Conservation (phyloP, 805 yeast genomes). For the Candida vaughaniae region DNA sequence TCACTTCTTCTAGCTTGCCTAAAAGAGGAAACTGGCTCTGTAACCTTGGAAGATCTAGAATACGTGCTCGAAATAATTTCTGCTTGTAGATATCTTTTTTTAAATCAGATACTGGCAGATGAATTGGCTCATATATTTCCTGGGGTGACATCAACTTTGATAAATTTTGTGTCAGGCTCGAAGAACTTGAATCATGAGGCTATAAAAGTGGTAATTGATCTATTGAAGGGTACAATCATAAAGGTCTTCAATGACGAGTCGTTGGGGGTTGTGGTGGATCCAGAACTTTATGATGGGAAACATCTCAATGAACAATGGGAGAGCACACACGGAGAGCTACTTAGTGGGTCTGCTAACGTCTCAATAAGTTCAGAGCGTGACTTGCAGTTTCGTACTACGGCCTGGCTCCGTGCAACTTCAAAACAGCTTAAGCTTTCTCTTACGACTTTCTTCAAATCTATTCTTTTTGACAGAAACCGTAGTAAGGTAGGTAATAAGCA, state of each 20-base stretch:
- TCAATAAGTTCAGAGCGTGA: not conserved
- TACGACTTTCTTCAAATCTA: constrained; percentile 27
- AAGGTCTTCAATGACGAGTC: constrained; percentile 32
- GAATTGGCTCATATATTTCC: constrained; percentile 40
- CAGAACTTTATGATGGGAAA: too few relatives aligned
- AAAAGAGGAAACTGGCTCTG: too few relatives aligned
- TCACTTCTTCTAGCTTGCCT: constrained; percentile 24
- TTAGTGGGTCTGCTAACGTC: constrained; percentile 1
- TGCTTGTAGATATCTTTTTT: constrained; percentile 7
- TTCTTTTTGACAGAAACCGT: constrained; percentile 21
- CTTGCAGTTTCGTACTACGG: constrained; percentile 15
- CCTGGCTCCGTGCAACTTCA: constrained; percentile 41
- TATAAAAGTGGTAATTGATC: constrained; percentile 19
- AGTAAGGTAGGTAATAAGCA: constrained; percentile 23
- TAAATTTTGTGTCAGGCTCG: constrained; percentile 23
- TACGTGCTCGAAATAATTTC: constrained; percentile 14
- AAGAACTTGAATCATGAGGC: constrained; percentile 23
- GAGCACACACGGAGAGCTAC: too few relatives aligned
- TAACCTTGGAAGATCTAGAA: too few relatives aligned
- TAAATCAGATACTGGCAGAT: constrained; percentile 22
- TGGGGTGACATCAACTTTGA: constrained; percentile 34
- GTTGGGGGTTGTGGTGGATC: constrained; percentile 2
- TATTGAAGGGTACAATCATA: constrained; percentile 20
- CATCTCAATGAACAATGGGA: constrained; percentile 16
- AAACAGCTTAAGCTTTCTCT: constrained; percentile 37